Conservation (phyloP, 2,329 filamentous ascomycete species). For the Grosmannia penicillata region DNA sequence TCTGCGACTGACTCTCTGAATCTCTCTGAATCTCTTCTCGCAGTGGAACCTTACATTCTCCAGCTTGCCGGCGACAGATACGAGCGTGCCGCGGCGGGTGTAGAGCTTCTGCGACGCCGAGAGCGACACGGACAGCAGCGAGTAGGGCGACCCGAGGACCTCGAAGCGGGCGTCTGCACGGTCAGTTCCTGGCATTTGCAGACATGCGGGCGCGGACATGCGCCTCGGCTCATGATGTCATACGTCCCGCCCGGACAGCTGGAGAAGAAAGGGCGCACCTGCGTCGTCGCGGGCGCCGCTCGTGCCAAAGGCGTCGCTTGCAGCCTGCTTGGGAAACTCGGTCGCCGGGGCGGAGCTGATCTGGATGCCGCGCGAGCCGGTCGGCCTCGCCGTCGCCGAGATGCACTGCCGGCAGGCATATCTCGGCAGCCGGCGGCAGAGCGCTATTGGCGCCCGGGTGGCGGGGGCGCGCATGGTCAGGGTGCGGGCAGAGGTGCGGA, state of each 20-base stretch:
- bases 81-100: conserved; percentile 79
- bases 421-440: conserved; percentile 10
- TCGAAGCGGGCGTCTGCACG: conserved; percentile 79
- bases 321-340: conserved; percentile 29
- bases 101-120: conserved; percentile 90
- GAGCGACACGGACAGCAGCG: conserved; percentile 81
- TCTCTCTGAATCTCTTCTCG: neutral
- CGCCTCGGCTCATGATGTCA: too few species aligned
- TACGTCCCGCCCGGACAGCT: neutral
- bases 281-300: conserved; percentile 31
- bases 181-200: neutral
- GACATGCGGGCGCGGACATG: too few species aligned
- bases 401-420: conserved; percentile 39
- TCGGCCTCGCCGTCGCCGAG: neutral
- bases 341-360: conserved; percentile 47
- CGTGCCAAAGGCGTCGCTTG: conserved; percentile 40
- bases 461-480: conserved; percentile 7
- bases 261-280: conserved; percentile 23
- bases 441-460: conserved; percentile 2
- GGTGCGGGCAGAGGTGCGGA: too few species aligned
- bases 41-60: conserved; percentile 84
- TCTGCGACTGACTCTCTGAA: too few species aligned
- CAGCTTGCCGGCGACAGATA: conserved; percentile 76
- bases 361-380: conserved; percentile 32
- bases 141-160: conserved; percentile 82